These are phyloP conservation scores for Cyclotella sp. DNA, from an alignment of 108 stramenopile species.

Conservation along the genomic window DNA sequence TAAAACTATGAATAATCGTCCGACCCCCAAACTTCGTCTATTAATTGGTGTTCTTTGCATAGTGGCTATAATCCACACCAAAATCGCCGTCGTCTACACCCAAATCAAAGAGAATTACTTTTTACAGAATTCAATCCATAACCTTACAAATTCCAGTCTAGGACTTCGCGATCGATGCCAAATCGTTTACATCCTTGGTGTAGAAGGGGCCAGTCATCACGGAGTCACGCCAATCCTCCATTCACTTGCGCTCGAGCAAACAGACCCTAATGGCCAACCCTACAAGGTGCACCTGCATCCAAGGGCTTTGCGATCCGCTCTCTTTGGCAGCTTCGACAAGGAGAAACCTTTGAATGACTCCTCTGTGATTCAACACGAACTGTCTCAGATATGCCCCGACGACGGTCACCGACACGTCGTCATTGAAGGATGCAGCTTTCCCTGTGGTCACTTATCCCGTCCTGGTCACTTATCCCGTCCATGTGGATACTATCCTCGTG, in stretches of 20 bases:
- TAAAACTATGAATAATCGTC: too few relatives aligned
- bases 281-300: not conserved
- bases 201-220: constrained; percentile 36
- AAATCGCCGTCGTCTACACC: not conserved
- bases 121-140: too few relatives aligned
- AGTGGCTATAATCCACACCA: constrained; percentile 11
- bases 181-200: constrained; percentile 39
- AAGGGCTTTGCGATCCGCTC: not conserved
- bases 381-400: constrained; percentile 18
- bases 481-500: constrained; percentile 19
- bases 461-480: constrained; percentile 21
- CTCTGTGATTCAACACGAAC: constrained; percentile 4
- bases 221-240: constrained; percentile 35
- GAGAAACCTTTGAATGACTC: constrained; percentile 18
- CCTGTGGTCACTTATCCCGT: too few relatives aligned
- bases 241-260: constrained; percentile 15
- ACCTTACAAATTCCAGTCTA: not conserved
- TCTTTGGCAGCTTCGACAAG: constrained; percentile 25
- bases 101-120: not conserved
- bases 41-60: constrained; percentile 6
- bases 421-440: constrained; percentile 31
- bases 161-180: constrained; percentile 12
- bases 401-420: constrained; percentile 22
- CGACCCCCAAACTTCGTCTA: not conserved
- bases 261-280: not conserved